Evolutionary conservation across 1,284 basidiomycete genomes (phyloP), one percentile per base, ranked within the genome.

Genomic region (Uromyces viciae-fabae): DNA sequence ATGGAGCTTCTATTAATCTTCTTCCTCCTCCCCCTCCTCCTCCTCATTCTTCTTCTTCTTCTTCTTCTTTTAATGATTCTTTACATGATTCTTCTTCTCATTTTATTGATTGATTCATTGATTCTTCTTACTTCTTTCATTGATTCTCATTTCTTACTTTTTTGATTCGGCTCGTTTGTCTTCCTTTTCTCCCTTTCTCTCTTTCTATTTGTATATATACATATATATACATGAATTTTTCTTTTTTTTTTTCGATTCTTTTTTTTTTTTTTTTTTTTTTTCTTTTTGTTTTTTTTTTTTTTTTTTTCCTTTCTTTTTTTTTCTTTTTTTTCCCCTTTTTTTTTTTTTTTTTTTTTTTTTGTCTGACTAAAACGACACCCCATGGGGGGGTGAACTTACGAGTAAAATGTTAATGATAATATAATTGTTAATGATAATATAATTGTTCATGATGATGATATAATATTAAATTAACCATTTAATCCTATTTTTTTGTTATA

Each of bases 41-140:
- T 28, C 7, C 25, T 58, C 33, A 73, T 19, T 19, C 49, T 25
- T 36, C 36, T 38, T 19, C 36, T 14, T n/a, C 71, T 42, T n/a
- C 43, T 22, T 14, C 43, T 25, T 36, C n/a, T 36, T 40, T 22
- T 38, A 14, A 38, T 38, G 31, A 64, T 31, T 46, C 52, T 22
- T 64, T 33, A 3, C 46, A 66, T 58, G 52, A 92, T 84, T 93
- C 76, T 54, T 46, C 40, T 62, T 77, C 31, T 81, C 82, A 43
- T 82, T 81, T 75, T 81, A 74, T 52, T 58, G 11, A 33, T 38
- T 58, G 49, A 5, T 7, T 25, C 31, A 25, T 9, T 25, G 54
- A 73, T 14, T 36, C 19, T 3, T 36, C 49, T 9, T 42, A 14
- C 25, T 31, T 72, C 31, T 15, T 11, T 9, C 22, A 11, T 46